These are phyloP conservation scores for Acorus calamus DNA, from an alignment of 106 monocot species.

Conservation along the genomic window DNA sequence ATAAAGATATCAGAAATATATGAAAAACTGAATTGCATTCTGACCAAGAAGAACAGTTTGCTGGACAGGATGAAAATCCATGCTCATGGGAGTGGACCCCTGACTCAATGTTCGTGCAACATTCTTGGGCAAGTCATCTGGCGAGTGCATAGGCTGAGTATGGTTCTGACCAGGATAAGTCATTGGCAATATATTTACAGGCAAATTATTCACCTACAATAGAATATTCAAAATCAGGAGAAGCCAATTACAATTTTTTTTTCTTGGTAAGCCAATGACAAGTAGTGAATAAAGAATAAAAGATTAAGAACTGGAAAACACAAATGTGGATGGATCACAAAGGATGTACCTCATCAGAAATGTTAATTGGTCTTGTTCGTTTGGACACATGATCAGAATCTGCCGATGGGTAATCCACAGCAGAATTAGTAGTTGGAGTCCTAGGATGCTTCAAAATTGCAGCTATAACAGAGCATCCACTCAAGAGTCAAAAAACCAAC, in stretches of 20 bases:
- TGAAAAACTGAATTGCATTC: background rate
- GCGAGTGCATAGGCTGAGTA: conserved; percentile 19
- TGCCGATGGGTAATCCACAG: conserved; percentile 48
- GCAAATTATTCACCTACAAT: conserved; percentile 40
- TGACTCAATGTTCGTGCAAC: conserved; percentile 46
- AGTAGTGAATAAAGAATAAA: background rate
- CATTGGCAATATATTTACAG: conserved; percentile 51
- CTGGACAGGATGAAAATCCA: conserved; percentile 70
- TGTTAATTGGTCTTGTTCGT: conserved; percentile 47
- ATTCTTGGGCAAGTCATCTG: conserved; percentile 56
- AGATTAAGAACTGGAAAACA: background rate
- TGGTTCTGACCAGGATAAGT: conserved; percentile 31
- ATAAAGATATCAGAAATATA: too few relatives aligned
- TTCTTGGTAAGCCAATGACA: background rate
- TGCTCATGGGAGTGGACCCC: conserved; percentile 59
- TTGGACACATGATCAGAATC: conserved; percentile 68
- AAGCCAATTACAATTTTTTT: background rate
- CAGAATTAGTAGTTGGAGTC: conserved; percentile 32
- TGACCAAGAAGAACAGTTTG: conserved; percentile 63
- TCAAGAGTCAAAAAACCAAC: conserved; percentile 3
- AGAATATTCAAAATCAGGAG: conserved; percentile 2
- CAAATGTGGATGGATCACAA: background rate
- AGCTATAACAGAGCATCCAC: conserved; percentile 11
- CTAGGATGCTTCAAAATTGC: conserved; percentile 64
- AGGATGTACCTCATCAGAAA: conserved; percentile 67